Base-by-base conservation (phyloP, 2,329 filamentous ascomycete species). In the Teratosphaeria viscida region DNA sequence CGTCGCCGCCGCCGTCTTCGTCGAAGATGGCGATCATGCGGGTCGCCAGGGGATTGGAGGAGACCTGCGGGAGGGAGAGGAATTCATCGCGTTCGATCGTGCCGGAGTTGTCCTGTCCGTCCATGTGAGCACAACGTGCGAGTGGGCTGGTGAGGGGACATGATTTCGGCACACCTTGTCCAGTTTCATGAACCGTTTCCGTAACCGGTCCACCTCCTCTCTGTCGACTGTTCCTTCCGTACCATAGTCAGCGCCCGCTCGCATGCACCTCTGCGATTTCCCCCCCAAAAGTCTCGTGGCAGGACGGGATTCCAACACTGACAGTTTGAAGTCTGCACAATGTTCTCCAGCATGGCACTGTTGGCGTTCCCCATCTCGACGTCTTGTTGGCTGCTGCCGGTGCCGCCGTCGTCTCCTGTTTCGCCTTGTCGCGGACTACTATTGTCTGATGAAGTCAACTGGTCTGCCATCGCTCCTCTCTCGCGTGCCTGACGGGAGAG, bases 21-120 rank as follows among this genome's bases (percentile, higher is more conserved):
- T 99, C 94, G 73, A 99, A 97, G 70, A 97, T 99, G 60, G 94
- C 92, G 71, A 99, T 99, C 91, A 99, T 96, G 76, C 92, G 88
- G 70, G 94, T 97, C 65, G 94, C 94, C 58, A 99, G 86, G 32
- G 94, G 94, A 77, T 99, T 99, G 55, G 92, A 96, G 59, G 91
- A 95, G 73, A 99, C 95, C 79, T 97, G 94, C 39, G 94, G 94
- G 61, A 99, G 85, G 71, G 89, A 94, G 66, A 99, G 86, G 76
- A 99, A 99, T 75, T 99, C 94, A 74, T 97, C 92, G 71, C 94
- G 91, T 77, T 99, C 94, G 77, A 99, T 96, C 55, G 94, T 97
- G 68, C 94, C 94, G 14, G 92, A 96, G 79, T 95, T 95, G 75
- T 99, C 92, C 92, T 96, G 66, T n/a, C 68, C 59, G 62, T 58